Base-by-base conservation (phyloP, 31 red algal species). In the Endocladia muricata region DNA sequence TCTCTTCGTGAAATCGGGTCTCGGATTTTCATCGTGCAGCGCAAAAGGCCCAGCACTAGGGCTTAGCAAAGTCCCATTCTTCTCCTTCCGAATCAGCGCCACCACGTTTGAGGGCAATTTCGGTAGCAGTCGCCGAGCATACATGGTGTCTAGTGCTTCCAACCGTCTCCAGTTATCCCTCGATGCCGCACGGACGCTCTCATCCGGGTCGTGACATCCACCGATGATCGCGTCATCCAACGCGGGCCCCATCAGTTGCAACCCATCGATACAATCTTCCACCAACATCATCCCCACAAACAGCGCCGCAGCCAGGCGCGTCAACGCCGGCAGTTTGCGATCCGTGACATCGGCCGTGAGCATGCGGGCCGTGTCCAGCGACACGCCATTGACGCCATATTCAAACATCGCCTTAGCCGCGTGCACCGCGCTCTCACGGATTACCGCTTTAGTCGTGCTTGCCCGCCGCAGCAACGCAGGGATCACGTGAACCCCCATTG, bases 281-380 rank as follows among this genome's bases (percentile, higher is more conserved):
- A 76, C 75, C n/a, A 79, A 32, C 8, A 88, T 74, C 63, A 88
- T 79, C 11, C 74, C 74, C n/a, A 88, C 41, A 32, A 88, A 88
- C n/a, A 55, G 43, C 25, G 84, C 84, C 0, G 84, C 84, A 1
- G 75, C 84, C 15, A 49, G 33, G n/a, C 84, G 73, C 13, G 37
- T 88, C 21, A 49, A 7, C 3, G 38, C 4, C 11, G 84, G 32
- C 7, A 71, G 23, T 40, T 88, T 77, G 21, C 34, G 34, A 41
- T 88, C 75, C 6, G 41, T 21, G 36, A 88, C 65, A 21, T 22
- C 34, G 28, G 72, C 39, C 6, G 74, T 72, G 17, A 88, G 51
- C 26, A 59, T 26, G 8, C 58, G 37, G 54, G 68, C 75, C 0
- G 68, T 79, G 5, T 36, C 32, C 49, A 68, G 37, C 43, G 75